These are phyloP conservation scores for Neofusicoccum ribis DNA, from an alignment of 2,329 filamentous ascomycete species.

Conservation along the genomic window DNA sequence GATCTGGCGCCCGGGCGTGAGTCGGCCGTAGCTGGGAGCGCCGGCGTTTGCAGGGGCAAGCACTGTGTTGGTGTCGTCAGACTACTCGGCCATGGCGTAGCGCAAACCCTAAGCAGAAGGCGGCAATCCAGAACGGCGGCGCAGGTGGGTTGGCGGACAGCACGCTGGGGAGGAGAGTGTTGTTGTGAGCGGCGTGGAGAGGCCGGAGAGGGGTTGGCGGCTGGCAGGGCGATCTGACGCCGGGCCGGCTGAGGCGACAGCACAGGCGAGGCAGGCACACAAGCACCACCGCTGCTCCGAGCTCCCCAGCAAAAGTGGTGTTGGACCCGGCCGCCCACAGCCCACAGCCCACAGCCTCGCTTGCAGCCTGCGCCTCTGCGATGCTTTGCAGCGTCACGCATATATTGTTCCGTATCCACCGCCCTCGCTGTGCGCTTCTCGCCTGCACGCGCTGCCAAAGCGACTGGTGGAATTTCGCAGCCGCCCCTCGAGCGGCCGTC, in stretches of 20 bases:
- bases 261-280: constrained; percentile 5
- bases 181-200: constrained; percentile 1
- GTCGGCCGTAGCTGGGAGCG: constrained; percentile 1
- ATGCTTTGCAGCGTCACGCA: constrained; percentile 4
- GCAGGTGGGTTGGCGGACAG: background rate
- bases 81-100: constrained; percentile 4
- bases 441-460: background rate
- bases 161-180: background rate
- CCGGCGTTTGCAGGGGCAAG: constrained; percentile 7
- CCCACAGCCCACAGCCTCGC: background rate
- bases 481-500: background rate
- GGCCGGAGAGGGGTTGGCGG: constrained; percentile 15
- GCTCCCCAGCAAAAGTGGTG: constrained; percentile 7
- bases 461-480: background rate
- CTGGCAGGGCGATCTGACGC: background rate
- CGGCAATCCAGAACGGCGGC: background rate
- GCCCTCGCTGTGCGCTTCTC: background rate
- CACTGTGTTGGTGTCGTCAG: constrained; percentile 1
- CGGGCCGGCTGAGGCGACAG: constrained; percentile 9
- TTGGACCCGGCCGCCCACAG: background rate
- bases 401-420: constrained; percentile 2
- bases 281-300: constrained; percentile 1
- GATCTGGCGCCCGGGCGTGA: background rate
- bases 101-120: background rate
- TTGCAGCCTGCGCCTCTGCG: background rate